Evolutionary conservation across 2,329 filamentous ascomycete genomes (phyloP).

Genomic region (Ploettnerulaceae sp.): DNA sequence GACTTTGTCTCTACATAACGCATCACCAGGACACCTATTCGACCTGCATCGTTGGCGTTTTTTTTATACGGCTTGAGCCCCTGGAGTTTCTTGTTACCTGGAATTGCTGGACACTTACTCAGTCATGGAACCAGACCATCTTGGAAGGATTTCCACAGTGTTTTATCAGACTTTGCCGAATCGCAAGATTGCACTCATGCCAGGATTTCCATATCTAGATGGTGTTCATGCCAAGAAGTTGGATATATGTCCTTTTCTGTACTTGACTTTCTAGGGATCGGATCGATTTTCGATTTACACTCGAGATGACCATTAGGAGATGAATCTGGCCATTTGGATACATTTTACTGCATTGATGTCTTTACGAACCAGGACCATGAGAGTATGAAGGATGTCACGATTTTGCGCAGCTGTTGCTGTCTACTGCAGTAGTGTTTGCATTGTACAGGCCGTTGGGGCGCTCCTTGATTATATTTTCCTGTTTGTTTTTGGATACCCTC

Average conservation of each 20-base stretch:
- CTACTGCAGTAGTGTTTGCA: conserved; percentile 34
- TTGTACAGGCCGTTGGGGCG: conserved; percentile 31
- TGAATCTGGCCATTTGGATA: conserved; percentile 22
- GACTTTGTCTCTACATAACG: conserved; percentile 18
- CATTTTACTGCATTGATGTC: conserved; percentile 26
- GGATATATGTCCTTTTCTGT: conserved; percentile 19
- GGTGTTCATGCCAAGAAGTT: conserved; percentile 16
- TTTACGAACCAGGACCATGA: conserved; percentile 26
- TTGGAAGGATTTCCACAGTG: conserved; percentile 21
- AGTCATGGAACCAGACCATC: conserved; percentile 26
- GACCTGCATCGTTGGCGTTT: conserved; percentile 30
- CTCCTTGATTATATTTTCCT: conserved; percentile 24
- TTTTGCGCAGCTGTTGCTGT: conserved; percentile 24
- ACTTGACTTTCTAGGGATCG: conserved; percentile 15
- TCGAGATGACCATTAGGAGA: conserved; percentile 19
- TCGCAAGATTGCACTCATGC: conserved; percentile 21
- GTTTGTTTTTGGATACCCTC: conserved; percentile 28
- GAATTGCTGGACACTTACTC: conserved; percentile 20
- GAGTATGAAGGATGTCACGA: conserved; percentile 20
- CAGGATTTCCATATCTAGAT: conserved; percentile 21
- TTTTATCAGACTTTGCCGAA: conserved; percentile 19
- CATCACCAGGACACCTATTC: conserved; percentile 10
- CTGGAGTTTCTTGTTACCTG: conserved; percentile 24
- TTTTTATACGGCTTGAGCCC: conserved; percentile 23
- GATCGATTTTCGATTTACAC: conserved; percentile 22